A percentile compares a stretch with the other conserved stretches of the same genome.
Evolutionary conservation across 495 filamentous ascomycete genomes (phyloP).

Genomic region (Aspergillus heteromorphus): DNA sequence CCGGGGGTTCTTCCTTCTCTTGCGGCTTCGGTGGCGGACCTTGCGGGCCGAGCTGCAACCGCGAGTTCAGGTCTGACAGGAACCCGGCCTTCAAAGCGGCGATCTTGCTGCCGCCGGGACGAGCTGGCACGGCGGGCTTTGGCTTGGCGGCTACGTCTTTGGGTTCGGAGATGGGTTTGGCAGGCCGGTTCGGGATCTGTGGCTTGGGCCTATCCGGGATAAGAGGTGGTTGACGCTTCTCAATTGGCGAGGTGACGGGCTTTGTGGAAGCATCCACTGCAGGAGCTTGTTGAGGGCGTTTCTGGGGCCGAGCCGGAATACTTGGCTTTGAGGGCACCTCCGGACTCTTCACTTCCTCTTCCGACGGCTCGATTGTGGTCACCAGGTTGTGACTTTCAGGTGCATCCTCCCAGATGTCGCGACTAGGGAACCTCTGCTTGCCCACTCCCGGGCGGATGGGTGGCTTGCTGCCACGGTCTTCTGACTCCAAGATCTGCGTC

Average conservation of each 20-base stretch:
- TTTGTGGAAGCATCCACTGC: conserved; percentile 26
- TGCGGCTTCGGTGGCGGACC: conserved; percentile 56
- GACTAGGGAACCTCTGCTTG: conserved; percentile 81
- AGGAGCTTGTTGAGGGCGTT: conserved; percentile 34
- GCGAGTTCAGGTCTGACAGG: conserved; percentile 81
- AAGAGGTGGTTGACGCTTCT: conserved; percentile 46
- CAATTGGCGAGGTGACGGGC: conserved; percentile 34
- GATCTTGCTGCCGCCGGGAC: conserved; percentile 77
- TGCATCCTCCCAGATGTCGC: conserved; percentile 94
- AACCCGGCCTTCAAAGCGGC: conserved; percentile 86
- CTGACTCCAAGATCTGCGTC: conserved; percentile 32
- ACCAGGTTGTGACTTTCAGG: conserved; percentile 77
- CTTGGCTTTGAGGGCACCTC: conserved; percentile 35
- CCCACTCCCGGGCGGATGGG: conserved; percentile 42
- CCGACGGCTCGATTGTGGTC: conserved; percentile 65
- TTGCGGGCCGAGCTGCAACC: conserved; percentile 75
- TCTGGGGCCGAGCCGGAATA: conserved; percentile 40
- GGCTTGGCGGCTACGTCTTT: conserved; percentile 41
- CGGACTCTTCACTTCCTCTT: conserved; percentile 42
- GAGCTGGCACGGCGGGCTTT: conserved; percentile 76
- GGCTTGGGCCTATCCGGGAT: conserved; percentile 77
- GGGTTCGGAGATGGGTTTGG: conserved; percentile 43
- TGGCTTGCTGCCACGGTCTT: conserved; percentile 35
- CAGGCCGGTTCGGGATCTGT: conserved; percentile 65
- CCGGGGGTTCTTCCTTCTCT: conserved; percentile 54